Evolutionary conservation across 805 yeast genomes (phyloP).

Genomic region (Jamesozyma piceae): DNA sequence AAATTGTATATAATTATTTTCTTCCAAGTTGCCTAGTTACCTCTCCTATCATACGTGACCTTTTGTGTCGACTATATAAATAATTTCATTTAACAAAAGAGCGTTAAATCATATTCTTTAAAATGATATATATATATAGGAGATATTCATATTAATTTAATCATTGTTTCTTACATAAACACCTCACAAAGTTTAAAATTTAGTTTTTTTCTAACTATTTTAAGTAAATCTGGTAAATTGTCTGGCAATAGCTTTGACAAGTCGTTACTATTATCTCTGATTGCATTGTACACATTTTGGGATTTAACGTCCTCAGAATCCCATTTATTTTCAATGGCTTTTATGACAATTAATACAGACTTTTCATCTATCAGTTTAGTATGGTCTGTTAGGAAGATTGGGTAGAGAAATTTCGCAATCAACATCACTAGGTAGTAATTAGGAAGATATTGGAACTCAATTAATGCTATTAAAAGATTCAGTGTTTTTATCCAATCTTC

Average conservation of each 20-base stretch:
- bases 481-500: conserved; percentile 22
- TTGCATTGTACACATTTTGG: conserved; percentile 11
- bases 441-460: conserved; percentile 26
- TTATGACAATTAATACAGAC: conserved; percentile 16
- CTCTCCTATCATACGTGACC: no score
- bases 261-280: conserved; percentile 5
- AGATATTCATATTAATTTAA: no score
- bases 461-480: conserved; percentile 14
- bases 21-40: no score
- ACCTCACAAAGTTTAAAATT: conserved; percentile 26
- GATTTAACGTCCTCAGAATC: conserved; percentile 14
- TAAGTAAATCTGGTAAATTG: conserved; percentile 11
- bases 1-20: no score
- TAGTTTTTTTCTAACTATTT: conserved; percentile 15
- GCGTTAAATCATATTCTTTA: no score
- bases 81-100: no score
- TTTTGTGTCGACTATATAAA: no score
- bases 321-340: conserved; percentile 19
- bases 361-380: conserved; percentile 16
- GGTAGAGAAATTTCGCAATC: conserved; percentile 22
- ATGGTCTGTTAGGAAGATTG: conserved; percentile 19
- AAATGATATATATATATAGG: no score
- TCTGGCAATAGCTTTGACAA: conserved; percentile 11
- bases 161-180: conserved; percentile 21
- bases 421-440: conserved; percentile 21